Base-by-base conservation (phyloP, 129 eudicot species). In the Artemisia tridentata region DNA sequence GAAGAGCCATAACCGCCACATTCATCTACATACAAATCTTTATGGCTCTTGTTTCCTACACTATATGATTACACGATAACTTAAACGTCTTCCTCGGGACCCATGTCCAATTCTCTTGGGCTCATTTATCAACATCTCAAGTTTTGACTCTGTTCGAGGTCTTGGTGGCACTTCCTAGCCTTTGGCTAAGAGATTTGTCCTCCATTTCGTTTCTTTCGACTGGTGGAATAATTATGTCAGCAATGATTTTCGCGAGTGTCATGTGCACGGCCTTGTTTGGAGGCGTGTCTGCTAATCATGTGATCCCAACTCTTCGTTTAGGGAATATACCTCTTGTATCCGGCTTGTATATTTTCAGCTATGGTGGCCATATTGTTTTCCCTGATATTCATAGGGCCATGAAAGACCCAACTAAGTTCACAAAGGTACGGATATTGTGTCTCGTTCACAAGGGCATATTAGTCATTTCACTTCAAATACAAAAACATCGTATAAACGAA, bases 31-130 rank as follows among this genome's bases (percentile, higher is more conserved):
- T 86, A 63, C 96, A 91, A 49, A 86, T 91, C 23, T 91, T 91
- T 84, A 86, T 91, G 98, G 81, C 96, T 23, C 98, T 91, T 21
- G 91, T 91, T 51, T 91, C 98, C 56, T 91, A 91, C 85, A 91
- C 98, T 15, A 91, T 91, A 45, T 88, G 96, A 3, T 95, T 91
- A n/a, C 98, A 91, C 20, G 98, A 91, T 79, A 91, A 88, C 83
- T 47, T 91, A 25, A 74, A 74, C 78, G 96, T 86, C 14, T 91
- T 88, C 59, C 20, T 69, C 1, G 88, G 84, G 20, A 79, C 84
- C 18, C 49, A 57, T 19, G 3, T 88, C 17, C 79, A 73, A 18
- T 79, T 83, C 38, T 3, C 79, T 4, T 79, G 81, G 83, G 69
- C 67, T 19, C 75, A 67, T 55, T 53, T 90, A 34, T 76, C 90